Percentiles rank a stretch among this genome's conserved stretches.
phyloP scores from a whole-genome alignment of 441 rosid genomes.

The Croton setiger region DNA sequence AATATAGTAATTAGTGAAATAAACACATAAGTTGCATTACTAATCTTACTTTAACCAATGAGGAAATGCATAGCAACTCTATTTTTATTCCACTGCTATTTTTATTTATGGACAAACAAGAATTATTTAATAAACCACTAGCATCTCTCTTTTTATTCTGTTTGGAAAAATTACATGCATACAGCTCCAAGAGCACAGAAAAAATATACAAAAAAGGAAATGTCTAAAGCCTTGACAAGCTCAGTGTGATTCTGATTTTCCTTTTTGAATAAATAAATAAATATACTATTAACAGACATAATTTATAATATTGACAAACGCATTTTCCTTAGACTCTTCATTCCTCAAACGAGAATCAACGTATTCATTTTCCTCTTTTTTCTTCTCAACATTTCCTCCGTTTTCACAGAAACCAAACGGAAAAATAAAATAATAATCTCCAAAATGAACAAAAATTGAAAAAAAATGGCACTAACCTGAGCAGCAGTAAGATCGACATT shows the following conservation, averaged over 20 bases:
- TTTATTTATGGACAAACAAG: background rate
- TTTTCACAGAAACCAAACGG: background rate
- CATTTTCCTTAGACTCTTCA: slow-evolving; percentile 5
- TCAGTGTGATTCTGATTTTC: background rate
- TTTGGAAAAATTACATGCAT: background rate
- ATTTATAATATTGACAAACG: background rate
- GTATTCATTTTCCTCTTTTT: background rate
- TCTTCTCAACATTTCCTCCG: background rate
- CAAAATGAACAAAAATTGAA: background rate
- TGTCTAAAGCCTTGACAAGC: too few species aligned
- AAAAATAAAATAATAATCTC: slow-evolving; percentile 2
- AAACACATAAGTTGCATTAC: background rate
- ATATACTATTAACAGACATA: background rate
- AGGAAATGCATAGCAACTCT: too few species aligned
- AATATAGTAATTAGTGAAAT: background rate
- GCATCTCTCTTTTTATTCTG: background rate
- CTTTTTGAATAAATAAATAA: background rate
- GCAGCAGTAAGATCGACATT: slow-evolving; percentile 42
- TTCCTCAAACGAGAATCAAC: background rate
- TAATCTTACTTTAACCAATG: too few species aligned
- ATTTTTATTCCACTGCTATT: too few species aligned
- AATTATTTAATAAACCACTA: too few species aligned
- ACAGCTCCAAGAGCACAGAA: background rate
- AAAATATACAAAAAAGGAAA: background rate
- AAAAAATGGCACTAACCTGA: slow-evolving; percentile 45